Percentiles rank a stretch among this genome's conserved stretches.
These are phyloP conservation scores for Pyrenophora tritici-repentis DNA, from an alignment of 2,329 filamentous ascomycete species.

Conservation along the genomic window DNA sequence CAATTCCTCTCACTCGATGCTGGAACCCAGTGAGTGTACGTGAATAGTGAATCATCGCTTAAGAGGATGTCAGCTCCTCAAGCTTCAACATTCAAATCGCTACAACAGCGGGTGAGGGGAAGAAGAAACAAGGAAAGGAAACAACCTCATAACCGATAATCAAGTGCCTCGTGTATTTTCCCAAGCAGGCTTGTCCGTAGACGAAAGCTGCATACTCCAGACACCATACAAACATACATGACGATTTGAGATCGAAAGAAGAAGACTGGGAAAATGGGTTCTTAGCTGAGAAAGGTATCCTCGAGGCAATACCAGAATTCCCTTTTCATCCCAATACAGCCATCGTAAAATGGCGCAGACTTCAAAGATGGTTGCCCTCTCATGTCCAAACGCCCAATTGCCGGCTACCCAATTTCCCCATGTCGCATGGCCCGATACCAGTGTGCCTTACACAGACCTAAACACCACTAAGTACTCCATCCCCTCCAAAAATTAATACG, in stretches of 20 bases:
- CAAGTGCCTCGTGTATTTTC: too few species aligned
- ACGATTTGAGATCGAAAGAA: background rate
- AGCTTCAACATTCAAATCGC: too few species aligned
- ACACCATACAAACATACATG: slow-evolving; percentile 4
- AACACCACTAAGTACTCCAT: slow-evolving; percentile 38
- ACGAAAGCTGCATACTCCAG: slow-evolving; percentile 13
- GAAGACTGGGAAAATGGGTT: background rate
- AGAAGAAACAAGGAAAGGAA: too few species aligned
- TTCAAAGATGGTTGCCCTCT: too few species aligned
- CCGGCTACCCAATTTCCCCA: background rate
- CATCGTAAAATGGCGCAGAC: background rate
- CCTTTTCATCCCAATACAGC: background rate
- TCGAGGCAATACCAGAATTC: background rate
- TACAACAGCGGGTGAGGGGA: too few species aligned
- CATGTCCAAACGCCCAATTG: background rate
- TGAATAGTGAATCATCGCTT: too few species aligned
- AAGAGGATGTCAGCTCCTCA: too few species aligned
- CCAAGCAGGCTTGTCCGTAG: slow-evolving; percentile 9
- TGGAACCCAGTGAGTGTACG: too few species aligned
- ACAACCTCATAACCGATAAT: too few species aligned
- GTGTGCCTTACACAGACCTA: slow-evolving; percentile 17
- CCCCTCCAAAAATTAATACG: slow-evolving; percentile 42
- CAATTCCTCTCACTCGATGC: too few species aligned
- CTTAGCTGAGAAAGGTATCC: too few species aligned
- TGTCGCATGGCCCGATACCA: background rate